These are phyloP conservation scores for Lyophyllum decastes DNA, from an alignment of 768 basidiomycete species.

Conservation along the genomic window DNA sequence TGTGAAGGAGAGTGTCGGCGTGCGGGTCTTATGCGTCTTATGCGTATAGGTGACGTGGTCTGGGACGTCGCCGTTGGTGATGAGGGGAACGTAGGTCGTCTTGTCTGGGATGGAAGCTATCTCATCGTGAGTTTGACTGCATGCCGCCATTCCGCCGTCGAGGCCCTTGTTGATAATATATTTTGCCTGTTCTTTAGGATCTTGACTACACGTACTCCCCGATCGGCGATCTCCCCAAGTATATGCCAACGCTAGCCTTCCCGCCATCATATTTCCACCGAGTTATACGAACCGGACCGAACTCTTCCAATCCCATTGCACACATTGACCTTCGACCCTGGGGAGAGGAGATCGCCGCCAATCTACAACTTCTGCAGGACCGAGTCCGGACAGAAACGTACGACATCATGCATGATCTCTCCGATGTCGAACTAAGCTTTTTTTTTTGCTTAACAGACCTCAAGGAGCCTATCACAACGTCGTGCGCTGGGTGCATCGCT, in stretches of 20 bases:
- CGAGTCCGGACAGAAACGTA: constrained; percentile 80
- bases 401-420: constrained; percentile 26
- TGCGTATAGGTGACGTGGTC: constrained; percentile 79
- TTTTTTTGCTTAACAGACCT: constrained; percentile 47
- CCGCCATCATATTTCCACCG: constrained; percentile 90
- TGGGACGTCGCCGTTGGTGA: constrained; percentile 89
- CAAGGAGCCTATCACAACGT: constrained; percentile 80
- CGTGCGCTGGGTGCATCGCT: constrained; percentile 84
- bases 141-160: no score
- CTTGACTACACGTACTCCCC: constrained; percentile 81
- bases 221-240: constrained; percentile 76
- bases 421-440: neutral
- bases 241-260: constrained; percentile 78
- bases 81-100: constrained; percentile 80
- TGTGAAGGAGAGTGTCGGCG: constrained; percentile 80
- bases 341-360: constrained; percentile 74
- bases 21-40: constrained; percentile 60
- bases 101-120: constrained; percentile 90
- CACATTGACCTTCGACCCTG: constrained; percentile 78
- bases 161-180: constrained; percentile 3
- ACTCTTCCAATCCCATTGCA: constrained; percentile 58
- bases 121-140: constrained; percentile 65
- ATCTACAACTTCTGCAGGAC: constrained; percentile 78
- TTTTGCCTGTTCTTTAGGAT: constrained; percentile 62
- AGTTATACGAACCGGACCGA: constrained; percentile 67